Conservation (phyloP, 768 basidiomycete genomes). For the Naganishia vaughanmartiniae region DNA sequence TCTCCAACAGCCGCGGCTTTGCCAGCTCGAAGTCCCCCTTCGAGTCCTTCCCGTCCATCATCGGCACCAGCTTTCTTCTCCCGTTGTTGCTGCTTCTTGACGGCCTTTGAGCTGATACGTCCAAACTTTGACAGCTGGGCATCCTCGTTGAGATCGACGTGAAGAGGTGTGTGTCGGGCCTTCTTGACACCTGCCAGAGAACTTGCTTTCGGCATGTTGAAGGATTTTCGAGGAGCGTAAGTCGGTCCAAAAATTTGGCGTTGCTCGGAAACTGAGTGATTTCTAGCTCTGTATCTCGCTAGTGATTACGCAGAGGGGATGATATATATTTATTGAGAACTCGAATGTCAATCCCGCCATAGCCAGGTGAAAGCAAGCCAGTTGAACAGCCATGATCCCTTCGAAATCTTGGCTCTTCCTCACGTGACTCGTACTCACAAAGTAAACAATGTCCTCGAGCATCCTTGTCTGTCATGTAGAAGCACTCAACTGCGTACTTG, state of each 20-base stretch:
- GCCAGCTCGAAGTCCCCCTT: constrained; percentile 12
- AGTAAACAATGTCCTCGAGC: constrained; percentile 17
- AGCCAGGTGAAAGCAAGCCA: not conserved
- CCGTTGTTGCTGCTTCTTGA: constrained; percentile 52
- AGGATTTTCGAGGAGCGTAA: not conserved
- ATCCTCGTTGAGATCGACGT: constrained; percentile 77
- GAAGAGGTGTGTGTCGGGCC: constrained; percentile 76
- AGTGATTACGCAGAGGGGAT: too few species aligned
- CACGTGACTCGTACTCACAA: constrained; percentile 16
- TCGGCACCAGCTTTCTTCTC: constrained; percentile 59
- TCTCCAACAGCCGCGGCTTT: constrained; percentile 54
- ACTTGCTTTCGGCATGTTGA: constrained; percentile 32
- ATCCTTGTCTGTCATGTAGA: not conserved
- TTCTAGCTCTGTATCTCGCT: too few species aligned
- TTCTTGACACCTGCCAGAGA: constrained; percentile 35
- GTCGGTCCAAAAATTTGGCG: not conserved
- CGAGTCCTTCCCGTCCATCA: constrained; percentile 38
- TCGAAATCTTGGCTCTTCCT: constrained; percentile 17
- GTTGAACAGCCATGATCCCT: not conserved
- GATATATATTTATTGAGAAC: not conserved
- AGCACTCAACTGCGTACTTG: not conserved
- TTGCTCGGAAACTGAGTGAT: not conserved
- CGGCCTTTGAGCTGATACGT: constrained; percentile 59
- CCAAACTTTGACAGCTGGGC: constrained; percentile 72
- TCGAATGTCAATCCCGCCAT: not conserved